These are phyloP conservation scores for Aspergillus uvarum DNA, from an alignment of 2,329 filamentous ascomycete species.

Conservation along the genomic window DNA sequence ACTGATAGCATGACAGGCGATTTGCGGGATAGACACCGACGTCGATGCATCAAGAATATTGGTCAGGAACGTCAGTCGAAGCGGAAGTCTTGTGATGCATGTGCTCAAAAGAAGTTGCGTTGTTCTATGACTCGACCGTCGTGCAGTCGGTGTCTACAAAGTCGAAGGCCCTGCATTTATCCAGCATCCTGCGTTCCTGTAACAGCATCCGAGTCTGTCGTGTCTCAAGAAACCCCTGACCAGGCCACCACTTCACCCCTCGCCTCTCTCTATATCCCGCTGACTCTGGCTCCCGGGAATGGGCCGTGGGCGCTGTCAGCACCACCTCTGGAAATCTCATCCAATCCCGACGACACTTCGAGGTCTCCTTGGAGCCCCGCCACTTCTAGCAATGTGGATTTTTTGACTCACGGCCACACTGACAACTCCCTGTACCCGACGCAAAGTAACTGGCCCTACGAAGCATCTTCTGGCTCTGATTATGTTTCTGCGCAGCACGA, in stretches of 20 bases:
- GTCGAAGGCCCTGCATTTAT: conserved; percentile 14
- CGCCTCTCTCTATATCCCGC: not conserved
- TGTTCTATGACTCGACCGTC: conserved; percentile 21
- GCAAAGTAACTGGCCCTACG: not conserved
- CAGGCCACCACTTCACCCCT: not conserved
- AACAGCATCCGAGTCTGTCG: not conserved
- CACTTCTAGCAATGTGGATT: not conserved
- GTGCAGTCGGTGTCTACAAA: conserved; percentile 18
- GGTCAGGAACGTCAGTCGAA: conserved; percentile 21
- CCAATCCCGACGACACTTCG: not conserved
- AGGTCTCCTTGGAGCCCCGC: conserved; percentile 7
- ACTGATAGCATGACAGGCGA: conserved; percentile 14
- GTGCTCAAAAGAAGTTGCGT: conserved; percentile 21
- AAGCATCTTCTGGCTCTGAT: conserved; percentile 11
- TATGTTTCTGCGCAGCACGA: conserved; percentile 9
- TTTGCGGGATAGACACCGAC: conserved; percentile 21
- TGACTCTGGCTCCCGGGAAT: not conserved
- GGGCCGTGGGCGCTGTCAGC: not conserved
- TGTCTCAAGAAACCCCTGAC: not conserved
- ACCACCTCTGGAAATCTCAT: not conserved
- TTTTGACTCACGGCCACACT: not conserved
- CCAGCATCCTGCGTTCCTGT: conserved; percentile 13
- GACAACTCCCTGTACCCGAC: conserved; percentile 2
- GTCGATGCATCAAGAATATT: conserved; percentile 19
- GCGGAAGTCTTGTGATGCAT: conserved; percentile 22